Evolutionary conservation across 139 green algal genomes (phyloP).

Genomic region (Monoraphidium neglectum): DNA sequence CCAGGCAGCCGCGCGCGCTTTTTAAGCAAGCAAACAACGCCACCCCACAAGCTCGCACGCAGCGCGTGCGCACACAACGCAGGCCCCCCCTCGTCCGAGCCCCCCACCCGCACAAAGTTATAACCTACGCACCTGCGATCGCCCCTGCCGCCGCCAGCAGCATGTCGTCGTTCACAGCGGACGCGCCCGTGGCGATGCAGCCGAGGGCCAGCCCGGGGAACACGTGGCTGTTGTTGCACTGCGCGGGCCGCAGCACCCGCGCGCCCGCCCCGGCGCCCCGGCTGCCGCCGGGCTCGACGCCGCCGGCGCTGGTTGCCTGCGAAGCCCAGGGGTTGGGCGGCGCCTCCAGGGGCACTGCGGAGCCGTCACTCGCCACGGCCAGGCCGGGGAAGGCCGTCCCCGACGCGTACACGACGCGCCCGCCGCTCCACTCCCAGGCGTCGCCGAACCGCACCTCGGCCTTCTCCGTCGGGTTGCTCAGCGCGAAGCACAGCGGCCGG

Average conservation of each 20-base stretch:
- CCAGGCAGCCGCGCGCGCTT: too few relatives aligned
- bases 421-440: slow-evolving; percentile 54
- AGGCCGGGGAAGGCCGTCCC: slow-evolving; percentile 62
- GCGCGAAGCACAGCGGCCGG: slow-evolving; percentile 83
- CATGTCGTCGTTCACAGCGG: slow-evolving; percentile 54
- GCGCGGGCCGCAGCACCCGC: slow-evolving; percentile 25
- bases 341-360: not conserved
- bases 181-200: slow-evolving; percentile 39
- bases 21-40: too few relatives aligned
- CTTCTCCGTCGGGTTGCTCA: slow-evolving; percentile 90
- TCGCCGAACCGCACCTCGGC: slow-evolving; percentile 80
- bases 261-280: not conserved
- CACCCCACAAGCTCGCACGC: too few relatives aligned
- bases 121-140: slow-evolving; percentile 43
- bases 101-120: not conserved
- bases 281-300: not conserved
- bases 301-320: not conserved
- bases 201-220: slow-evolving; percentile 67
- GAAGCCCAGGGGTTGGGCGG: not conserved
- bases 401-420: slow-evolving; percentile 74
- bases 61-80: not conserved
- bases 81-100: not conserved
- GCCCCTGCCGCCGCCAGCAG: slow-evolving; percentile 69
- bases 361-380: not conserved
- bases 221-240: slow-evolving; percentile 81